Evolutionary conservation across 306 rosid species (phyloP).

Genomic region (Acacia acuminata): DNA sequence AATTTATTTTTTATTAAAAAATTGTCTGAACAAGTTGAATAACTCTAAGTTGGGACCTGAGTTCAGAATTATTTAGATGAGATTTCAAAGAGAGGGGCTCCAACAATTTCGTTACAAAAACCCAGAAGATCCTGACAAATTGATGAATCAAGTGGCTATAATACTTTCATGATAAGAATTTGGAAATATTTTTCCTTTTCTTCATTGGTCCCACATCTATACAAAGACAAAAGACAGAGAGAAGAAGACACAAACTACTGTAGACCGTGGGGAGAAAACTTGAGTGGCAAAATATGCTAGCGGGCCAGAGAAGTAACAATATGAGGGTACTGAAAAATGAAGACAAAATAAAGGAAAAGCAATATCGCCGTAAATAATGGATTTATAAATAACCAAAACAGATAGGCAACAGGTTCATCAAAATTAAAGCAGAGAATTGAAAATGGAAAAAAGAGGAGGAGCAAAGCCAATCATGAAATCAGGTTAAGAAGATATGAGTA

Average conservation of each 20-base stretch:
- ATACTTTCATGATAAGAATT: constrained; percentile 1
- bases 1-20: neutral
- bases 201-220: neutral
- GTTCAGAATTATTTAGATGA: neutral
- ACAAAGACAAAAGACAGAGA: neutral
- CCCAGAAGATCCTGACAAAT: neutral
- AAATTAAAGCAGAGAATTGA: neutral
- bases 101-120: neutral
- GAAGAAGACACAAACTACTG: neutral
- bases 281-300: neutral
- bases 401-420: neutral
- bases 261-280: neutral
- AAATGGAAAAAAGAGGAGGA: neutral
- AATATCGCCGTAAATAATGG: neutral
- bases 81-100: neutral
- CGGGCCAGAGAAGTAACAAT: neutral
- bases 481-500: neutral
- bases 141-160: constrained; percentile 13
- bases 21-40: constrained; percentile 31
- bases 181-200: neutral
- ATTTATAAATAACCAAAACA: neutral
- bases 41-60: neutral
- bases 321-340: neutral
- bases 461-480: neutral
- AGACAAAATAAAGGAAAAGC: neutral